These are phyloP conservation scores for Paralagenidium karlingii DNA, from an alignment of 352 stramenopile species.

Conservation along the genomic window DNA sequence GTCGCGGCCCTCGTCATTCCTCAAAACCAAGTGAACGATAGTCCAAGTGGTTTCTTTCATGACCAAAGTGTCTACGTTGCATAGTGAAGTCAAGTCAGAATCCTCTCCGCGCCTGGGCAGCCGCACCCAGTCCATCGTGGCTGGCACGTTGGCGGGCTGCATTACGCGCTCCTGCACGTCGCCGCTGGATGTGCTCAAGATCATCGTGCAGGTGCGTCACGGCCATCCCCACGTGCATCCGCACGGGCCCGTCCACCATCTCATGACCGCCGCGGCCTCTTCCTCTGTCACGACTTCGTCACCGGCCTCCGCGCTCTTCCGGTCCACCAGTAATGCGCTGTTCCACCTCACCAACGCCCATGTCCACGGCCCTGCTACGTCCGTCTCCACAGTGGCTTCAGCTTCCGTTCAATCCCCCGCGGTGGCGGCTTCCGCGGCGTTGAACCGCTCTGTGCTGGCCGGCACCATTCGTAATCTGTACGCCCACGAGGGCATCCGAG, in stretches of 20 bases:
- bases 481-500: constrained; percentile 39
- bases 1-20: no score
- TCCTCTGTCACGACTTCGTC: neutral
- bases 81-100: no score
- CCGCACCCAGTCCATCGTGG: constrained; percentile 51
- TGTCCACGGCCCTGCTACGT: no score
- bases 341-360: no score
- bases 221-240: neutral
- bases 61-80: no score
- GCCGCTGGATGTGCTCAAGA: constrained; percentile 74
- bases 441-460: no score
- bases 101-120: constrained; percentile 3
- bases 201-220: constrained; percentile 52
- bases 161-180: constrained; percentile 74
- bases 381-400: no score
- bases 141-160: constrained; percentile 61
- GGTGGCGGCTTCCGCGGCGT: constrained; percentile 13
- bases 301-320: no score
- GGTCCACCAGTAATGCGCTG: no score
- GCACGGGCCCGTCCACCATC: constrained; percentile 8
- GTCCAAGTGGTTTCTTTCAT: no score
- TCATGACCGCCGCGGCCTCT: neutral
- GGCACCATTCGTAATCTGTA: constrained; percentile 48
- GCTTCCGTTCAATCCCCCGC: constrained; percentile 3
- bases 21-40: no score